Evolutionary conservation across 208 protist genomes (phyloP).

Genomic region (Borovskyia barvae): DNA sequence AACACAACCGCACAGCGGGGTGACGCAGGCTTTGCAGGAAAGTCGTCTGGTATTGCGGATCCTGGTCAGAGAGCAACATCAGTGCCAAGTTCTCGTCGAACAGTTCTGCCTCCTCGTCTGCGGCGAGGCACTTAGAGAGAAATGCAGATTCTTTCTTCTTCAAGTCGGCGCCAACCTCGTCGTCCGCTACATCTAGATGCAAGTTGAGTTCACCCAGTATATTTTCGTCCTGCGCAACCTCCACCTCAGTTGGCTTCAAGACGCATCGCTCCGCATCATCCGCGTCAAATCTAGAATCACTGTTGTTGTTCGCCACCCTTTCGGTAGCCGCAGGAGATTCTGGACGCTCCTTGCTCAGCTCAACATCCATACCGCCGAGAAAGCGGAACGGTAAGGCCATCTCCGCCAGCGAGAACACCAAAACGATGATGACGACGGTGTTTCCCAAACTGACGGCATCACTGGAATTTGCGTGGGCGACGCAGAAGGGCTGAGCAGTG

Average conservation of each 20-base stretch:
- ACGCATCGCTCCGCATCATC: constrained; percentile 14
- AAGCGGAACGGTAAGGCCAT: constrained; percentile 34
- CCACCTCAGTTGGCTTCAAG: constrained; percentile 1
- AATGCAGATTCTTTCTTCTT: no score
- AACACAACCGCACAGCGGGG: constrained; percentile 58
- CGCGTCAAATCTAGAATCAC: constrained; percentile 4
- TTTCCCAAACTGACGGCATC: constrained; percentile 26
- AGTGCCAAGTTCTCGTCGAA: constrained; percentile 30
- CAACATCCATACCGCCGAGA: constrained; percentile 48
- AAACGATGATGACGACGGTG: constrained; percentile 36
- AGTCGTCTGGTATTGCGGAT: constrained; percentile 61
- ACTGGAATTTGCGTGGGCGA: constrained; percentile 36
- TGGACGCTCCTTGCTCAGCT: constrained; percentile 28
- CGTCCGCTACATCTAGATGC: neutral
- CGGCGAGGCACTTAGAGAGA: no score
- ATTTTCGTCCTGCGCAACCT: constrained; percentile 13
- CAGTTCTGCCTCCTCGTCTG: no score
- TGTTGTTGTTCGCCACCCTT: constrained; percentile 8
- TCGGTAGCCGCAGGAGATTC: no score
- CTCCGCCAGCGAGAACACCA: constrained; percentile 29
- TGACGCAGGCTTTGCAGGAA: constrained; percentile 43
- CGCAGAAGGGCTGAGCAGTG: constrained; percentile 44
- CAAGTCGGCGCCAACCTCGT: neutral
- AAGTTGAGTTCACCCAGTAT: constrained; percentile 14
- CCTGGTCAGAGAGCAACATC: constrained; percentile 24